Evolutionary conservation across 2,329 filamentous ascomycete species (phyloP), one percentile per base, ranked within the genome.

Genomic region (Apiospora phragmitis): DNA sequence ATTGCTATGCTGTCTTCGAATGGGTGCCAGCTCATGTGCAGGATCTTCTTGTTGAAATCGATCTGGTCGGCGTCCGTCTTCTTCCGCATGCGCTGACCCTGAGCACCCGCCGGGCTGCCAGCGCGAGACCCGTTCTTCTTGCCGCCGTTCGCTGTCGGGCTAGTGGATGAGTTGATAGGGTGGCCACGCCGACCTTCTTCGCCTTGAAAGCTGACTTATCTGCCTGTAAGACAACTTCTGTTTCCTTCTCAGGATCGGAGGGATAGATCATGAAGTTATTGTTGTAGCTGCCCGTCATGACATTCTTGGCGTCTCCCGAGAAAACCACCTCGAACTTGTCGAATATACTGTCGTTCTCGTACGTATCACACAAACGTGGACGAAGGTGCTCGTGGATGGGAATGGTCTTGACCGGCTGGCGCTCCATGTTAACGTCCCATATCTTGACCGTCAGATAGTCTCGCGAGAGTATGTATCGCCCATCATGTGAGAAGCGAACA

Each of bases 231-330:
- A 99, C 96, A 66, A 99, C 95, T 82, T 99, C 96, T 3, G 95
- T 95, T 80, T 99, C 96, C 84, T 97, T 97, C 75, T 95, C 94
- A 8, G 95, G 93, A 78, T 98, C 95, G 35, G 95, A 96, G 5
- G 96, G 96, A 82, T 98, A 99, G 79, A 99, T 99, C 96, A 99
- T 99, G 87, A 99, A 98, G 85, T 99, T 99, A 86, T 99, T 99
- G 88, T 99, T 99, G 87, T 99, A 99, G 80, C 94, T 98, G 77
- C 96, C 96, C 7, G 96, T 99, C 96, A 99, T 99, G 75, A 98
- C 96, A 77, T 99, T 98, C 88, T 97, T 97, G 49, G 94, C 94
- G 82, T 98, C 95, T 32, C 96, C 96, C 1, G 95, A 98, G 85
- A 99, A 99, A 68, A 98, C 95, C 55, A 99, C 96, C 83, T 99